These are phyloP conservation scores for Cutaneotrichosporon arboriforme DNA, from an alignment of 1,284 basidiomycete species.

Conservation along the genomic window DNA sequence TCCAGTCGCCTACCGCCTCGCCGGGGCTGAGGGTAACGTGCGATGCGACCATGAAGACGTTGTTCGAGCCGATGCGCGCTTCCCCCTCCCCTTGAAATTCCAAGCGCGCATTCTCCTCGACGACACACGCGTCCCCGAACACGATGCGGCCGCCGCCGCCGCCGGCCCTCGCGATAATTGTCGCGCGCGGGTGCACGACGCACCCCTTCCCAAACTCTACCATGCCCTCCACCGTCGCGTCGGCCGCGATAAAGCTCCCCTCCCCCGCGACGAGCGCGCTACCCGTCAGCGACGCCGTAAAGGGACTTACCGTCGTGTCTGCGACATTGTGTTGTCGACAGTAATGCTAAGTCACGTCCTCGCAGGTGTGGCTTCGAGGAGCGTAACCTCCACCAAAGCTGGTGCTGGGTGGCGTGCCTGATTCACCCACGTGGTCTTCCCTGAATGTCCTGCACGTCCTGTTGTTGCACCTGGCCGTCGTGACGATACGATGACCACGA, in stretches of 20 bases:
- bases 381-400: too few relatives aligned
- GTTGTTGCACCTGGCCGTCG: too few relatives aligned
- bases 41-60: slow-evolving; percentile 87
- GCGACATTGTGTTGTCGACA: background rate
- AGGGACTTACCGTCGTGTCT: too few relatives aligned
- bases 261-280: background rate
- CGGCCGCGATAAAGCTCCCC: slow-evolving; percentile 63
- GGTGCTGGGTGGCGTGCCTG: too few relatives aligned
- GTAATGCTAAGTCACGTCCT: too few relatives aligned
- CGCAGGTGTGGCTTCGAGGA: too few relatives aligned
- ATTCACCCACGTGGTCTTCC: too few relatives aligned
- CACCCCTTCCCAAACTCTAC: slow-evolving; percentile 81
- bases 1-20: slow-evolving; percentile 9
- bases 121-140: slow-evolving; percentile 79
- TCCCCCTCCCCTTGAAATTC: slow-evolving; percentile 21
- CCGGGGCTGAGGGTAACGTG: slow-evolving; percentile 53
- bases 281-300: too few relatives aligned
- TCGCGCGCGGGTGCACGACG: slow-evolving; percentile 89
- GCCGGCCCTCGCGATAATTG: slow-evolving; percentile 74
- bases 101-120: slow-evolving; percentile 89
- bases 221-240: slow-evolving; percentile 81
- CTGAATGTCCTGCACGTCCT: too few relatives aligned
- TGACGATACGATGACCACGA: background rate
- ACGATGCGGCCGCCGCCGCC: slow-evolving; percentile 73
- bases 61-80: slow-evolving; percentile 85